Evolutionary conservation across 2,329 filamentous ascomycete species (phyloP), one percentile per base, ranked within the genome.

Genomic region (Pestalotiopsis sp.): DNA sequence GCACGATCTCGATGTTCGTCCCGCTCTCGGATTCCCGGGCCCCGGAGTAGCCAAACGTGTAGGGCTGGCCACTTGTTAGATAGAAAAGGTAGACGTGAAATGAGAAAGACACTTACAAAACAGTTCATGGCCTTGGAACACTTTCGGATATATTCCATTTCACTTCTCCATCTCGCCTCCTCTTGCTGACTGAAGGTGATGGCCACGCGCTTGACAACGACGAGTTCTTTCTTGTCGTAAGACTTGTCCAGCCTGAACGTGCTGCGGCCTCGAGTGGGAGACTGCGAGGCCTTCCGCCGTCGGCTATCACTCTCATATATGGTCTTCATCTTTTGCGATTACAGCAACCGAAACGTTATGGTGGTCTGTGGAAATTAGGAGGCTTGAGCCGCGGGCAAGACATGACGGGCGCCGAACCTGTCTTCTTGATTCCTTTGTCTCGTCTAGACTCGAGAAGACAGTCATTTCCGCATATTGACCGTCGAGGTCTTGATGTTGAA

Each of bases 91-190:
- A 25, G 13, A 36, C 31, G 9, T 36, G 31, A 36, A 25, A 38
- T 31, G 27, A 39, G 13, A 13, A n/a, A 39, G 27, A 13, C 5
- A 20, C 39, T 41, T 64, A 49, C 61, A 31, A 23, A 31, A 0
- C 36, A 45, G 25, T 49, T 52, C 20, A 64, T 45, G 0, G 25
- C 61, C 20, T 64, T 31, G 36, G 61, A 64, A 38, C 38, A 23
- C 4, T 64, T 20, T 11, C 61, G 38, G 23, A 64, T 45, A n/a
- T 64, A 64, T n/a, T 49, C 39, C 61, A 64, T 25, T 12, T 64
- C 61, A 38, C 61, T 49, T 5, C 39, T 64, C 61, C 61, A 64
- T 64, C 61, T 25, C 38, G 59, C n/a, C 25, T 39, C 59, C 7
- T 59, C 57, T 12, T 59, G 57, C 3, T 39, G 59, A 36, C 59